Percentiles rank a stretch among this genome's conserved stretches.
These are phyloP conservation scores for Microbotryum violaceum DNA, from an alignment of 1,284 basidiomycete genomes.

Conservation along the genomic window DNA sequence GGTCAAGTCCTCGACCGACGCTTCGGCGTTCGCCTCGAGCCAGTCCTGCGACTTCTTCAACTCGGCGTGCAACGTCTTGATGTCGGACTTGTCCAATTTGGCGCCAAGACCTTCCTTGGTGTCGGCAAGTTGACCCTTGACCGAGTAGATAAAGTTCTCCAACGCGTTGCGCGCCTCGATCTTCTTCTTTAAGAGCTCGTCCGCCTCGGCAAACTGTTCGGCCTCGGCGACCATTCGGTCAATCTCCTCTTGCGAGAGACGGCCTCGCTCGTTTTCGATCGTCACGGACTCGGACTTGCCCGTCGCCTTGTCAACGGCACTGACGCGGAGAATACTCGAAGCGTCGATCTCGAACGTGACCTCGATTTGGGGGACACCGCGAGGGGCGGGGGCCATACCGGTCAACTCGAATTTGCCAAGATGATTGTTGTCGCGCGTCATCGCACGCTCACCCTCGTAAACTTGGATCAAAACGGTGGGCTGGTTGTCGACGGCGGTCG, in stretches of 20 bases:
- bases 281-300: conserved; percentile 52
- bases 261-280: conserved; percentile 51
- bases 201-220: conserved; percentile 77
- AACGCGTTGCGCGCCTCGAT: conserved; percentile 58
- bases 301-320: conserved; percentile 89
- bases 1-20: conserved; percentile 78
- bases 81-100: conserved; percentile 77
- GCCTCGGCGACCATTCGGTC: conserved; percentile 79
- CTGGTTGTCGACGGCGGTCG: conserved; percentile 91
- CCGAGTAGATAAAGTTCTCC: conserved; percentile 51
- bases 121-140: conserved; percentile 80
- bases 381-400: conserved; percentile 85
- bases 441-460: conserved; percentile 97
- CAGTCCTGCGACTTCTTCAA: conserved; percentile 87
- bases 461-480: conserved; percentile 92
- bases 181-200: conserved; percentile 76
- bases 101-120: conserved; percentile 74
- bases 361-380: conserved; percentile 90
- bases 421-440: conserved; percentile 97
- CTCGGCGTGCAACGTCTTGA: conserved; percentile 71
- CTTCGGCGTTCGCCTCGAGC: conserved; percentile 71
- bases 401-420: conserved; percentile 94
- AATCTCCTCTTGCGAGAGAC: conserved; percentile 76
- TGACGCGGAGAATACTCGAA: conserved; percentile 39
- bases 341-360: conserved; percentile 88